phyloP scores from a whole-genome alignment of 2,329 filamentous ascomycete species.

The Chrysoporthe deuterocubensis region DNA sequence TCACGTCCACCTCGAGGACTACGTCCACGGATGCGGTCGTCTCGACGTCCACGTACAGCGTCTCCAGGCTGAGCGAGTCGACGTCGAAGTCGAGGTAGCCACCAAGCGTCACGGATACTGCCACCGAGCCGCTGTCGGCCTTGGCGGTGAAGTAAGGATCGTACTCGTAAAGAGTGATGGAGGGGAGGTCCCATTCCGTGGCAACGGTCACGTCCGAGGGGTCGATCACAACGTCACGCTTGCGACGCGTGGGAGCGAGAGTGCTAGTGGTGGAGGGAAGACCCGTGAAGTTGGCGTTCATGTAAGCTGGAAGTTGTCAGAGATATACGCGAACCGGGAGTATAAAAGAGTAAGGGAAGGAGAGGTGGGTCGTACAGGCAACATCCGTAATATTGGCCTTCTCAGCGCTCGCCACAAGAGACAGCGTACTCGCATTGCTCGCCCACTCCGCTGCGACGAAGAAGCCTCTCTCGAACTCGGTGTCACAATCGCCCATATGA shows the following conservation, averaged over 20 bases:
- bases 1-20: slow-evolving; percentile 41
- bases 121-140: slow-evolving; percentile 42
- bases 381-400: slow-evolving; percentile 11
- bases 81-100: slow-evolving; percentile 48
- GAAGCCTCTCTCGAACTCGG: slow-evolving; percentile 23
- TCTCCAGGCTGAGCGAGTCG: slow-evolving; percentile 38
- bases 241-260: background rate
- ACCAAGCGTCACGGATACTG: slow-evolving; percentile 44
- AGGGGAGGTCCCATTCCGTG: slow-evolving; percentile 18
- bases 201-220: slow-evolving; percentile 11
- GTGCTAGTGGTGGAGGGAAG: slow-evolving; percentile 16
- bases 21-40: slow-evolving; percentile 43
- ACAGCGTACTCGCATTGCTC: background rate
- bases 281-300: slow-evolving; percentile 22
- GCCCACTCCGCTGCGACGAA: slow-evolving; percentile 17
- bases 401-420: slow-evolving; percentile 15
- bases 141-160: slow-evolving; percentile 39
- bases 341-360: too few species aligned
- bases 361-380: slow-evolving; percentile 1
- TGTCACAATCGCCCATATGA: slow-evolving; percentile 24
- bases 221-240: slow-evolving; percentile 14
- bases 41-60: slow-evolving; percentile 49
- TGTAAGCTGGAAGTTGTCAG: slow-evolving; percentile 15
- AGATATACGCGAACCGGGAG: too few species aligned
- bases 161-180: slow-evolving; percentile 18